Evolutionary conservation across 1,139 yeast genomes (phyloP), one percentile per base, ranked within the genome.

Genomic region (Nakaseomyces bracarensis): DNA sequence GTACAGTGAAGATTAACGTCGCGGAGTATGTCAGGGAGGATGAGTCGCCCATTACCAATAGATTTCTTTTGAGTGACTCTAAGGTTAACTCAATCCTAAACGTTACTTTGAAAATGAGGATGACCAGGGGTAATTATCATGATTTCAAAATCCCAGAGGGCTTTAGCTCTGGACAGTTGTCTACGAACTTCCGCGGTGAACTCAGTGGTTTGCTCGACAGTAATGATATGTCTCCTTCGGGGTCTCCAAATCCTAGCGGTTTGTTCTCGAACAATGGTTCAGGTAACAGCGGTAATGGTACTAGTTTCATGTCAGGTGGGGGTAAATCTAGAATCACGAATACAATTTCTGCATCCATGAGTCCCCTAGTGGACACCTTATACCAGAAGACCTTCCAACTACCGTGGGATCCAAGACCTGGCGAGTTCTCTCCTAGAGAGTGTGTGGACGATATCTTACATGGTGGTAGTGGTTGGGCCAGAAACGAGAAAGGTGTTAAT

Each of bases 51-150:
- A 48, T 55, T 15, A 71, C 75, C 16, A 72, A 79, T 43, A 73
- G 81, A 49, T 85, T 82, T 53, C 64, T 89, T 42, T 66, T 89
- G 38, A 80, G 80, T 51, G 75, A 84, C 28, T 81, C 95, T 9
- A 85, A 85, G 52, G 79, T 89, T 18, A 89, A 91, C 60, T 80
- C 94, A 4, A 80, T 87, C 35, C 63, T 85, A 36, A 78, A 74
- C 53, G 69, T 66, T 43, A 64, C 63, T 59, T 69, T 71, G 50
- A 73, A 57, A 58, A 71, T 61, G 60, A 71, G 52, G 51, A 70
- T 72, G 39, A 46, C 67, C 1, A 63, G 72, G 39, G 81, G 81
- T 4, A 60, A 49, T 2, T 61, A 58, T 42, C 46, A 46, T 11
- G 65, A 60, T 36, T 61, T 61, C 37, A 45, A 48, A 20, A 34